phyloP scores from a whole-genome alignment of 306 rosid genomes.

The Rosa rugosa region DNA sequence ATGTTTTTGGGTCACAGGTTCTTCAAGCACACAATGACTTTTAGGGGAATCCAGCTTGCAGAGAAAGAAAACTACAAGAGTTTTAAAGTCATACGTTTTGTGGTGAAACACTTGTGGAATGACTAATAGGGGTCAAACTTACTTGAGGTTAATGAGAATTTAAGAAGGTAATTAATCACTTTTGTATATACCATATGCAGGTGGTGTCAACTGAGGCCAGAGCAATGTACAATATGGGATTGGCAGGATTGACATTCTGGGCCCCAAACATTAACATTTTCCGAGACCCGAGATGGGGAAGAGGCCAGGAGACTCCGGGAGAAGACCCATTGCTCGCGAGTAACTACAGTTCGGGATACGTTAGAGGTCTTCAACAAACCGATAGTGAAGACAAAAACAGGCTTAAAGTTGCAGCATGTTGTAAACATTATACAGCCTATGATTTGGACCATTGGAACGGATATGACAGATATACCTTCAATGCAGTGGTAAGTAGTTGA shows the following conservation, averaged over 20 bases:
- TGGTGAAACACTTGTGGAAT: not conserved
- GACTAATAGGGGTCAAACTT: not conserved
- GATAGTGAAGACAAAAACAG: slow-evolving; percentile 55
- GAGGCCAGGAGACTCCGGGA: slow-evolving; percentile 97
- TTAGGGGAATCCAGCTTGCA: slow-evolving; percentile 39
- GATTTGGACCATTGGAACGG: slow-evolving; percentile 97
- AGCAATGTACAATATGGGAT: slow-evolving; percentile 97
- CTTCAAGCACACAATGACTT: slow-evolving; percentile 1
- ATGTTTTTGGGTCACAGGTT: slow-evolving; percentile 30
- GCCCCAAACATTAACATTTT: slow-evolving; percentile 95
- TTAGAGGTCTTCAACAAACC: slow-evolving; percentile 76
- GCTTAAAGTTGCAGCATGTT: slow-evolving; percentile 98
- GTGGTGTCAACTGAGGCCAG: slow-evolving; percentile 96
- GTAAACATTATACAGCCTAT: slow-evolving; percentile 98
- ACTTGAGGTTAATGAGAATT: not conserved
- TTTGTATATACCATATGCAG: slow-evolving; percentile 31
- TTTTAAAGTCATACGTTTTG: not conserved
- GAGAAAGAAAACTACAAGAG: slow-evolving; percentile 14
- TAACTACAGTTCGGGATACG: slow-evolving; percentile 70
- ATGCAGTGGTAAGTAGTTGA: slow-evolving; percentile 66
- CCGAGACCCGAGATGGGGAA: slow-evolving; percentile 98
- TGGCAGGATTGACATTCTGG: slow-evolving; percentile 95
- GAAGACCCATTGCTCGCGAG: slow-evolving; percentile 91
- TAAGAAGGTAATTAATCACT: not conserved
- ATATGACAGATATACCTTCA: slow-evolving; percentile 67